Evolutionary conservation across 2,329 filamentous ascomycete genomes (phyloP).

Genomic region (Diaporthe citriasiana): DNA sequence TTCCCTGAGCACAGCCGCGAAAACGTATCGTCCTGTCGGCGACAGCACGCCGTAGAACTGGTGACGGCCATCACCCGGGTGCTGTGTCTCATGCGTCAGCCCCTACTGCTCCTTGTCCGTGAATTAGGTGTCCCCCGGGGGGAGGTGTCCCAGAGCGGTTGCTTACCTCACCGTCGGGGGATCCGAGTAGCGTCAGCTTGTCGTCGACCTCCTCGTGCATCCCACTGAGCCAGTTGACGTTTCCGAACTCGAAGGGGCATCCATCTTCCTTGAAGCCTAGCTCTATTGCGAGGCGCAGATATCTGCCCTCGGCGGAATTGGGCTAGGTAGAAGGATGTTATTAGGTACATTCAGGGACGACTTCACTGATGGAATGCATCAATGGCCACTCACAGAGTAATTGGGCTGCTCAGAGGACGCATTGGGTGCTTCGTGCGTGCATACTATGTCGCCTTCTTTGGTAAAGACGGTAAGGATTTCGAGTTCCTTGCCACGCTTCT

Average conservation of each 20-base stretch:
- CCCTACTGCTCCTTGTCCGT: neutral
- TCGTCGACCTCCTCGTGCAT: conserved; percentile 28
- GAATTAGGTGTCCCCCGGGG: too few species aligned
- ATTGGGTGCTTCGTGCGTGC: neutral
- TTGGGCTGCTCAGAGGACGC: neutral
- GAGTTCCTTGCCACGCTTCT: neutral
- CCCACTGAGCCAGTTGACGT: conserved; percentile 11
- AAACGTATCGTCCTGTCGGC: neutral
- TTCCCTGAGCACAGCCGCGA: conserved; percentile 25
- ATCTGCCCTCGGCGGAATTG: neutral
- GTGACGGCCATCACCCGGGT: neutral
- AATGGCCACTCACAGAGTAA: neutral
- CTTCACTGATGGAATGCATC: neutral
- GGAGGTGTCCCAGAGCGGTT: neutral
- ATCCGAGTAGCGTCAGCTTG: conserved; percentile 16
- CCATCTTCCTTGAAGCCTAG: conserved; percentile 2
- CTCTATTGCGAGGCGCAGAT: conserved; percentile 18
- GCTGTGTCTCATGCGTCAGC: neutral
- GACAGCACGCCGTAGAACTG: conserved; percentile 31
- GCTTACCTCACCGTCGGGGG: conserved; percentile 2
- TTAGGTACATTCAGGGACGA: neutral
- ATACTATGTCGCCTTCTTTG: conserved; percentile 2
- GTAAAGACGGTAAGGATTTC: conserved; percentile 14
- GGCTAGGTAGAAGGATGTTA: neutral
- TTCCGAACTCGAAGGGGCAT: conserved; percentile 14